Base-by-base conservation (phyloP, 345 rosid species). In the Cardamine chenopodiifolia region DNA sequence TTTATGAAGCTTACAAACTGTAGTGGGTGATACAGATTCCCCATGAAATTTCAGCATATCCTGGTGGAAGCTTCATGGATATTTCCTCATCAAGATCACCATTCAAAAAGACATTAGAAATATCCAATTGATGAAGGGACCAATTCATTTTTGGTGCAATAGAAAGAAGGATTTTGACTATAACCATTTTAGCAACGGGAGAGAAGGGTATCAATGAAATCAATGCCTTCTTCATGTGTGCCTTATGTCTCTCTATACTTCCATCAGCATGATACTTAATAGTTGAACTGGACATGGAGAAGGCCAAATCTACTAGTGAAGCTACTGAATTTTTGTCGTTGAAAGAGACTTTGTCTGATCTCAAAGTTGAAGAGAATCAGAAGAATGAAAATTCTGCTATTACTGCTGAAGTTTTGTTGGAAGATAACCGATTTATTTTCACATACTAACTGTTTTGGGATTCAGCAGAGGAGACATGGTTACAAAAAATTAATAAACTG, bases 251-350 rank as follows among this genome's bases (percentile, higher is more conserved):
- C 29, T 28, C 29, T 28, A 28, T 28, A 5, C 6, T 28, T 4
- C 29, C 29, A 28, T 28, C 29, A 28, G 29, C 29, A 28, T 28
- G 29, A 1, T 28, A 28, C 6, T 28, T 28, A 28, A 28, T 28
- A 4, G 29, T 1, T 25, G 53, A 62, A 62, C 13, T 62, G 53
- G 34, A 40, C 15, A 40, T 15, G 9, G 50, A 4, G 47, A 42
- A 25, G 44, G 23, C 32, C 32, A 62, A 62, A 12, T 62, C 35
- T 34, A 49, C 15, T 19, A 49, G 7, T 49, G 54, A 49, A 8
- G 54, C 54, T 49, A 37, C 37, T 31, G 10, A 31, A 57, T 40
- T 31, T 31, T 57, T 57, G 42, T 57, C 22, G 14, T 57, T 57
- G 39, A 2, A 34, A 34, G 25, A 32, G 45, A 0, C 45, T 11